Evolutionary conservation across 1,284 basidiomycete genomes (phyloP), one percentile per base, ranked within the genome.

Genomic region (Xerocomus amazonicus): DNA sequence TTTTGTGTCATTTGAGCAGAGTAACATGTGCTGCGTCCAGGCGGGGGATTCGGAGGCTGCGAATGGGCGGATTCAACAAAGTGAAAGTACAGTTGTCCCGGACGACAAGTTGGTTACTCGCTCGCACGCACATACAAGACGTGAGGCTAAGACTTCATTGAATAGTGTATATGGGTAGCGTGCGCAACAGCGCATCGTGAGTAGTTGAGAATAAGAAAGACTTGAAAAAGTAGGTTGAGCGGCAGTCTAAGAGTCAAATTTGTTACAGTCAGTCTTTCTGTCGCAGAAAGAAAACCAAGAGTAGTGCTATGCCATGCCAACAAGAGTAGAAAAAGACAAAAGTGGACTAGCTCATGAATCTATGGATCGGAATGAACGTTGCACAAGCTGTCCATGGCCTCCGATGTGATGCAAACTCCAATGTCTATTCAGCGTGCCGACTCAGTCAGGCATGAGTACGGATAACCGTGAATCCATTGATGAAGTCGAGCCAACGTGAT

Each of bases 41-140:
- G 51, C 51, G 44, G 64, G 63, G 37, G 70, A 77, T 59, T 71
- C 79, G 27, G 79, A 81, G 55, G 65, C 70, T 6, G 62, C 67
- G 54, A 79, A 46, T 80, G 79, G 79, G 77, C 74, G 17, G 65
- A 71, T 52, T 38, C 59, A 31, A 53, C 32, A 36, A 67, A 47
- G 47, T 54, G 53, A 55, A 23, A 23, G 31, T 51, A n/a, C n/a
- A 13, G 46, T 39, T 23, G 43, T 19, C 17, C 29, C 34, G 13
- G 13, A 19, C 36, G 9, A 7, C 19, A 27, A 26, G 9, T 28
- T 26, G 13, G 36, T 23, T 4, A 23, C 19, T 23, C 4, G 19
- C 19, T 4, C 4, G 19, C 19, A 23, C 19, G 4, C 4, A 23
- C 19, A 23, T n/a, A n/a, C 19, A 23, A 23, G 19, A 23, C 4